A percentile compares a stretch with the other conserved stretches of the same genome.
These are phyloP conservation scores for Phytopythium helicoides DNA, from an alignment of 352 stramenopile species.

Conservation along the genomic window DNA sequence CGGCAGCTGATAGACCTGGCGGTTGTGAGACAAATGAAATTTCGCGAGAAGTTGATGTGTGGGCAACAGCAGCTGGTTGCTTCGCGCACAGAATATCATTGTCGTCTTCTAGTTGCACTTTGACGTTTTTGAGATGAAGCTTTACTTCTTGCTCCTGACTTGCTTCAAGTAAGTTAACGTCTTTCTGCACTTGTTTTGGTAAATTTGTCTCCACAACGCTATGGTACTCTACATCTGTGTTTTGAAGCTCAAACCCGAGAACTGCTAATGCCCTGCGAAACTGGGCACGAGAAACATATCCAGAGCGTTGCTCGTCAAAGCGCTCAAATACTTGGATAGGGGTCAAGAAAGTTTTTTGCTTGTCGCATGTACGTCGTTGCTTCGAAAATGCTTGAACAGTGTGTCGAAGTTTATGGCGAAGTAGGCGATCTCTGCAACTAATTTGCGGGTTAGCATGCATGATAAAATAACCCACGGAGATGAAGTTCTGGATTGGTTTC, in stretches of 20 bases:
- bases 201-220: constrained; percentile 20
- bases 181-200: not conserved
- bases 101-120: no score
- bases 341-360: constrained; percentile 8
- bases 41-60: not conserved
- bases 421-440: constrained; percentile 44
- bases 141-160: no score
- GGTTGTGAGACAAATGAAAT: not conserved
- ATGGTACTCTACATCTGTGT: constrained; percentile 52
- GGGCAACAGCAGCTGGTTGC: no score
- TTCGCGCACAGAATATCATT: no score
- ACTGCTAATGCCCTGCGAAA: constrained; percentile 64
- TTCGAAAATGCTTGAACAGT: constrained; percentile 35
- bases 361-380: constrained; percentile 26
- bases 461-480: constrained; percentile 44
- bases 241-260: constrained; percentile 71
- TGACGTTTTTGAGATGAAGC: not conserved
- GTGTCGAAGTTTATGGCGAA: constrained; percentile 65
- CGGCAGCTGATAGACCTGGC: constrained; percentile 14
- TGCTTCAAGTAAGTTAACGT: no score
- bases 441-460: constrained; percentile 56
- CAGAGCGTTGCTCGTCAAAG: constrained; percentile 43
- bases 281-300: constrained; percentile 49
- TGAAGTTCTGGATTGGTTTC: constrained; percentile 7
- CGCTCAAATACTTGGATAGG: constrained; percentile 46